A percentile compares a stretch with the other conserved stretches of the same genome.
Conservation (phyloP, 345 rosid species). For the Bruguiera parviflora region DNA sequence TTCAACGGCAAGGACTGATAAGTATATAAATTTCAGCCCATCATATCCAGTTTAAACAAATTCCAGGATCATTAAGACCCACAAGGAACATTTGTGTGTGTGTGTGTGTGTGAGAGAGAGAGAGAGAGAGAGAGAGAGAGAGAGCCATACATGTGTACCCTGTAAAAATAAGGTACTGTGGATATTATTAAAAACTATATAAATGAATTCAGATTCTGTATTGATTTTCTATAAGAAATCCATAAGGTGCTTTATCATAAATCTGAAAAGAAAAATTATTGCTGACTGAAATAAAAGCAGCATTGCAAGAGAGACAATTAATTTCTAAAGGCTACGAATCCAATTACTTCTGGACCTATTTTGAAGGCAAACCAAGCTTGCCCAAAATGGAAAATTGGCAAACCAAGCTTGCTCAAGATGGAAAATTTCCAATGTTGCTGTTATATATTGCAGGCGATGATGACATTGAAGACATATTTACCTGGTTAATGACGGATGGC, state of each 20-base stretch:
- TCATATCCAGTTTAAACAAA: too few species aligned
- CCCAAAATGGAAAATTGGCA: slow-evolving; percentile 28
- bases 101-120: background rate
- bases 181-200: slow-evolving; percentile 6
- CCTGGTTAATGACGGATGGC: slow-evolving; percentile 32
- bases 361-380: background rate
- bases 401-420: slow-evolving; percentile 17
- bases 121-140: background rate
- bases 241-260: background rate
- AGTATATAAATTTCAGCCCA: too few species aligned
- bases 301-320: background rate
- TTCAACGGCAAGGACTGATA: too few species aligned
- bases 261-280: background rate
- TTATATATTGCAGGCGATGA: slow-evolving; percentile 24
- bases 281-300: background rate
- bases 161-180: too few species aligned
- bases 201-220: slow-evolving; percentile 10
- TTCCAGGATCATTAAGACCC: too few species aligned
- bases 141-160: too few species aligned
- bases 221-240: slow-evolving; percentile 7
- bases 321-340: background rate
- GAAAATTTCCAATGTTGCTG: slow-evolving; percentile 32
- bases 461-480: slow-evolving; percentile 28
- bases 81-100: too few species aligned
- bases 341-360: background rate